A percentile compares a stretch with the other conserved stretches of the same genome.
These are phyloP conservation scores for Fusarium vanettenii DNA, from an alignment of 2,329 filamentous ascomycete genomes.

Conservation along the genomic window DNA sequence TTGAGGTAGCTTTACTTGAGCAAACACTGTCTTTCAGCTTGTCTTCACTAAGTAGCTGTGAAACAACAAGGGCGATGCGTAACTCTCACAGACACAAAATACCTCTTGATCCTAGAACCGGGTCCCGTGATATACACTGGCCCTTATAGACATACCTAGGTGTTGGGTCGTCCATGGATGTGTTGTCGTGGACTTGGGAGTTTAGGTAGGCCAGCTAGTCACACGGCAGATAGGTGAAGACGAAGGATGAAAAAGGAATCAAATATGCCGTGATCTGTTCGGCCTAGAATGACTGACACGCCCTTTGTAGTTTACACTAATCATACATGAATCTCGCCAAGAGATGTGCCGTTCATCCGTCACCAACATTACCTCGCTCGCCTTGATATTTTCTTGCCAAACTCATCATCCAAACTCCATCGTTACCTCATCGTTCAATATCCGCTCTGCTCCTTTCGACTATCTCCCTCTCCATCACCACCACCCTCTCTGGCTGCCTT, in stretches of 20 bases:
- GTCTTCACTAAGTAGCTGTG: background rate
- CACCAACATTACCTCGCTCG: background rate
- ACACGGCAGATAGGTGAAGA: background rate
- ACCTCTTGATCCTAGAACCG: too few relatives aligned
- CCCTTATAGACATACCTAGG: too few relatives aligned
- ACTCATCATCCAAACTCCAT: background rate
- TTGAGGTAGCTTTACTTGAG: background rate
- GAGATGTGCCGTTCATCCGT: background rate
- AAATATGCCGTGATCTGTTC: background rate
- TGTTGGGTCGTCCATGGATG: background rate
- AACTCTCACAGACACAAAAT: too few relatives aligned
- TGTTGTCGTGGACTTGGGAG: background rate
- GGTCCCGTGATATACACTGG: too few relatives aligned
- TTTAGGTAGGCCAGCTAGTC: background rate
- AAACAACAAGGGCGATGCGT: background rate
- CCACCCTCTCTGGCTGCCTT: conserved; percentile 56
- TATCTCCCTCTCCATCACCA: conserved; percentile 44
- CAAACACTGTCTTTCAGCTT: background rate
- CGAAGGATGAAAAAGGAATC: background rate
- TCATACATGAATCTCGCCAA: conserved; percentile 13
- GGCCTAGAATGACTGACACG: conserved; percentile 4
- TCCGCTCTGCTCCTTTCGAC: conserved; percentile 64
- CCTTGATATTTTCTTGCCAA: background rate
- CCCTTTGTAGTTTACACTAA: conserved; percentile 21
- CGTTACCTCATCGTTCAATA: conserved; percentile 51